Evolutionary conservation across 2,329 filamentous ascomycete genomes (phyloP).

Genomic region (Calonectria pteridis): DNA sequence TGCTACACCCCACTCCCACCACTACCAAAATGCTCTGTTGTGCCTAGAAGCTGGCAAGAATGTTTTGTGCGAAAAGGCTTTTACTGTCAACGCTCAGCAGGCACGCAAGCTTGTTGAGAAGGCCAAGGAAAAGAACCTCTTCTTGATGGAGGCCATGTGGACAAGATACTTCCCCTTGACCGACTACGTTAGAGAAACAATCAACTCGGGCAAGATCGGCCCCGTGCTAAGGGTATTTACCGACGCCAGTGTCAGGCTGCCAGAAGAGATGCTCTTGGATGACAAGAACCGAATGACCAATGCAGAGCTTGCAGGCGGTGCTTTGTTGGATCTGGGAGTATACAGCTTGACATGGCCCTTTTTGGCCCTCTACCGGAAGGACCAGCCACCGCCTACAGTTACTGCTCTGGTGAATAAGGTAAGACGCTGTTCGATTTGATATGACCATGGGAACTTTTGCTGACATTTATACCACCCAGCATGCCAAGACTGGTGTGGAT

Average conservation of each 20-base stretch:
- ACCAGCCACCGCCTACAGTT: constrained; percentile 70
- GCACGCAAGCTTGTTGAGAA: constrained; percentile 76
- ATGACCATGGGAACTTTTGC: not conserved
- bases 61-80: constrained; percentile 89
- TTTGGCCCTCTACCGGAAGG: constrained; percentile 80
- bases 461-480: not conserved
- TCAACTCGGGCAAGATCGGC: constrained; percentile 65
- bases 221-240: constrained; percentile 67
- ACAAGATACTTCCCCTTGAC: constrained; percentile 88
- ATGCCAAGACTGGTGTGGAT: constrained; percentile 73
- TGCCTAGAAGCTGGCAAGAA: constrained; percentile 85
- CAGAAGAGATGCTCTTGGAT: constrained; percentile 12
- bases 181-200: constrained; percentile 76
- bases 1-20: constrained; percentile 89
- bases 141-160: constrained; percentile 90
- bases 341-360: constrained; percentile 92
- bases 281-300: constrained; percentile 80
- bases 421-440: not conserved
- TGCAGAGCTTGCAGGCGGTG: constrained; percentile 82
- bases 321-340: constrained; percentile 84
- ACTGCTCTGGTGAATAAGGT: constrained; percentile 69
- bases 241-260: not conserved
- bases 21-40: constrained; percentile 89
- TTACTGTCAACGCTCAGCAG: constrained; percentile 86
- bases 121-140: constrained; percentile 77